Evolutionary conservation across 1,284 basidiomycete genomes (phyloP).

Genomic region (Ustilago xerochloae): DNA sequence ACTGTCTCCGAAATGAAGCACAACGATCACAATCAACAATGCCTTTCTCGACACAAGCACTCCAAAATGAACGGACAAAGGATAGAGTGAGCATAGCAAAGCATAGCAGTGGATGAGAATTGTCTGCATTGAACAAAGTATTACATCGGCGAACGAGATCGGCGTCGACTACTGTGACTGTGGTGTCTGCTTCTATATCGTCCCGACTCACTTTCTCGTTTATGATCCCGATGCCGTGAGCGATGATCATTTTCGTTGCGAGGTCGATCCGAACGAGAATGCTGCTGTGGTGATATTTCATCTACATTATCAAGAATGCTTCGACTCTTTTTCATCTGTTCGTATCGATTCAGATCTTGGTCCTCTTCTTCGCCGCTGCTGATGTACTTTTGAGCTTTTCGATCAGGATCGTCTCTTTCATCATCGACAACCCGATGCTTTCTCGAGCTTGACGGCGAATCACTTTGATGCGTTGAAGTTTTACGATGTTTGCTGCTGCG

Average conservation of each 20-base stretch:
- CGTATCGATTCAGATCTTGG: constrained; percentile 27
- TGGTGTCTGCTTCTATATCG: background rate
- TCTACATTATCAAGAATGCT: constrained; percentile 13
- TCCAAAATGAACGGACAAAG: background rate
- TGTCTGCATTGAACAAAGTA: background rate
- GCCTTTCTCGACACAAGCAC: background rate
- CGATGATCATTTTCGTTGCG: background rate
- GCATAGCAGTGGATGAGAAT: too few species aligned
- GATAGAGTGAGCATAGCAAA: too few species aligned
- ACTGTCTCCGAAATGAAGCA: background rate
- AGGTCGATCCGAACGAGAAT: background rate
- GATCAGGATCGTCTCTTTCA: background rate
- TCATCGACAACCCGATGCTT: background rate
- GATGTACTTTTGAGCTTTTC: background rate
- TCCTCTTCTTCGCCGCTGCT: background rate
- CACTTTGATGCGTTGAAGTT: too few species aligned
- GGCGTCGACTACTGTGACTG: constrained; percentile 8
- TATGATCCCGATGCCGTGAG: background rate
- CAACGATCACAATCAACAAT: too few species aligned
- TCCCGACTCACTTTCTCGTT: background rate
- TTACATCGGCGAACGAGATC: constrained; percentile 13
- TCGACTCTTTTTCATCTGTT: constrained; percentile 22
- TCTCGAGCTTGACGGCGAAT: too few species aligned
- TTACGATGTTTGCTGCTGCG: constrained; percentile 4
- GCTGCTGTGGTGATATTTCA: constrained; percentile 3